Conservation (phyloP, 2,329 filamentous ascomycete species). For the Botrytis aclada region DNA sequence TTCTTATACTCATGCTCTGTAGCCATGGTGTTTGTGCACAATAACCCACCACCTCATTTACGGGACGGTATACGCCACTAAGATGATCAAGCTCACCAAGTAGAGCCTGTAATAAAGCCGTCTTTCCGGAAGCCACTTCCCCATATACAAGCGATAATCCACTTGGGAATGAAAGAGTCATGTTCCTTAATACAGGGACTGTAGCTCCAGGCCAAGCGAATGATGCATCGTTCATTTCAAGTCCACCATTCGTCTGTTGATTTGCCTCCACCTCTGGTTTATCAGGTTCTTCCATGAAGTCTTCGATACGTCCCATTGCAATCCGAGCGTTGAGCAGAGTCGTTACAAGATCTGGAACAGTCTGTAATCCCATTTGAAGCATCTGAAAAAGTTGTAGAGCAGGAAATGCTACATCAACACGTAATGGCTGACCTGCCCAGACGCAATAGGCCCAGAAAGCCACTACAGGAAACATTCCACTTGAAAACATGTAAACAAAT, state of each 20-base stretch:
- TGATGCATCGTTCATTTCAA: constrained; percentile 60
- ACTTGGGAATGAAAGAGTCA: constrained; percentile 52
- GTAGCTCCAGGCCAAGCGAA: constrained; percentile 76
- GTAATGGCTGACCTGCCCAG: constrained; percentile 63
- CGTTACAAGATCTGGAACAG: constrained; percentile 72
- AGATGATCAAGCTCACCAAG: constrained; percentile 37
- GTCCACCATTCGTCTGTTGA: constrained; percentile 21
- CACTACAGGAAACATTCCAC: constrained; percentile 72
- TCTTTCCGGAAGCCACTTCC: constrained; percentile 64
- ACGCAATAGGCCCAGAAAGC: constrained; percentile 80
- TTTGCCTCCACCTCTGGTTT: constrained; percentile 53
- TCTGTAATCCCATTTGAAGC: constrained; percentile 69
- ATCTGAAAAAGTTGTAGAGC: constrained; percentile 77
- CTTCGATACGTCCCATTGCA: constrained; percentile 75
- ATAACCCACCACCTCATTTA: constrained; percentile 58
- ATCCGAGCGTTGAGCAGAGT: constrained; percentile 79
- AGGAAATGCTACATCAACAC: constrained; percentile 81
- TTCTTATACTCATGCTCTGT: constrained; percentile 66
- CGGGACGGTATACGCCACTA: constrained; percentile 42
- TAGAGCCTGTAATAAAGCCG: constrained; percentile 40
- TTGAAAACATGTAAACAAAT: constrained; percentile 68
- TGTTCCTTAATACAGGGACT: constrained; percentile 51
- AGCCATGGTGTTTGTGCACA: constrained; percentile 66
- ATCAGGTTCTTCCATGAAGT: constrained; percentile 83
- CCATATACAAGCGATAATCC: constrained; percentile 61